A percentile compares a stretch with the other conserved stretches of the same genome.
phyloP scores from a whole-genome alignment of 2,329 filamentous ascomycete genomes.

The Lecanicillium sp. region DNA sequence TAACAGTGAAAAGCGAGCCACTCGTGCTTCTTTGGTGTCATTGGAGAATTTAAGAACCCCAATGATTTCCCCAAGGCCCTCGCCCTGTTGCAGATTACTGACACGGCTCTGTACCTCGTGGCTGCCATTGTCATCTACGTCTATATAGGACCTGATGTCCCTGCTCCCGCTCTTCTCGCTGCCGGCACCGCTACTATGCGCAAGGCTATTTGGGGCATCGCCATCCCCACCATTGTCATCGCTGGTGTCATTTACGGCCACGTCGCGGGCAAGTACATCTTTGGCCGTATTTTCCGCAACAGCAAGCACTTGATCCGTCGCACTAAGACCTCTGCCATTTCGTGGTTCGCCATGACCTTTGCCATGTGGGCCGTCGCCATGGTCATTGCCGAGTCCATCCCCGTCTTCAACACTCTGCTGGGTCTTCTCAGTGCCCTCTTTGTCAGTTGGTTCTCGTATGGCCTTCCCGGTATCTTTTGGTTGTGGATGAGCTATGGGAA shows the following conservation, averaged over 20 bases:
- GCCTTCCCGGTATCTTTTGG: constrained; percentile 38
- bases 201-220: constrained; percentile 60
- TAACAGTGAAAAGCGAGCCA: constrained; percentile 34
- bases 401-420: constrained; percentile 58
- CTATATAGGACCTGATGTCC: constrained; percentile 52
- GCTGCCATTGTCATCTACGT: constrained; percentile 60
- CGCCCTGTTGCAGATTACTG: constrained; percentile 48
- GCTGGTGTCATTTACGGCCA: constrained; percentile 64
- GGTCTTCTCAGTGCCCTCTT: constrained; percentile 56
- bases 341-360: constrained; percentile 51
- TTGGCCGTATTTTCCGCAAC: constrained; percentile 52
- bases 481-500: constrained; percentile 36
- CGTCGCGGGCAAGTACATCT: constrained; percentile 58
- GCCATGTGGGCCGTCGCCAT: constrained; percentile 53
- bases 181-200: constrained; percentile 42
- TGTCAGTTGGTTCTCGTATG: constrained; percentile 57
- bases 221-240: constrained; percentile 61
- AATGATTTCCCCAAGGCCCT: constrained; percentile 47
- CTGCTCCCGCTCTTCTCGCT: constrained; percentile 58
- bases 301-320: constrained; percentile 46
- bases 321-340: constrained; percentile 39
- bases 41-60: constrained; percentile 55
- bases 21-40: constrained; percentile 61
- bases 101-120: constrained; percentile 54
- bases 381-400: constrained; percentile 61